Base-by-base conservation (phyloP, 2,329 filamentous ascomycete species). In the Phialophora tarda region DNA sequence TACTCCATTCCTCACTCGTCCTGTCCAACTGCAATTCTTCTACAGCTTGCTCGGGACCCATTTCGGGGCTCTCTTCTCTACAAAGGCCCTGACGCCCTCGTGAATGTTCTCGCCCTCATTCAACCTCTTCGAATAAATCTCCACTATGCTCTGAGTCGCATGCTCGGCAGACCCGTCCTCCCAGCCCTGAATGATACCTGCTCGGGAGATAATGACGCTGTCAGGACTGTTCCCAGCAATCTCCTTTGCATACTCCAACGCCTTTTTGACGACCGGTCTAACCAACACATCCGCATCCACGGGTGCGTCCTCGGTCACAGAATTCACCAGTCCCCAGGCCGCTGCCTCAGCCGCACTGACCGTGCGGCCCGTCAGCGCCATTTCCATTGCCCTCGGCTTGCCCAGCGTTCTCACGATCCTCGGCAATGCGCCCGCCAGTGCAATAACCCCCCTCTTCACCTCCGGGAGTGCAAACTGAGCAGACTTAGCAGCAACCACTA, bases 41-140 rank as follows among this genome's bases (percentile, higher is more conserved):
- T 60, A 80, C 63, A 80, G 65, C 70, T 80, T 80, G 68, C 77
- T 79, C 62, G 75, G 81, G 73, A 81, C 85, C 90, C 90, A 93
- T 44, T 81, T 81, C 1, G 90, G 86, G 78, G 85, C 84, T 74
- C 89, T 82, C 83, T 88, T 92, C 82, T 93, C 90, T 21, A 91
- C 88, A 80, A 94, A 94, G 67, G 90, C 91, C 78, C 76, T 81
- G 23, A 93, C 81, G 0, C 91, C 91, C 78, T 93, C 91, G 63
- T 84, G 85, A 78, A 92, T 88, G 77, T 94, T 94, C 71, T 90
- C 88, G 32, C 70, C 69, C 53, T 69, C 62, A 28, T 92, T 88
- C 30, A 69, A 54, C 28, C 67, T 64, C 51, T 47, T 67, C n/a
- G 61, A 59, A 34, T 62, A 67, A 17, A 69, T 30, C 76, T 94